These are phyloP conservation scores for Scheffersomyces illinoinensis DNA, from an alignment of 1,139 yeast genomes.

Conservation along the genomic window DNA sequence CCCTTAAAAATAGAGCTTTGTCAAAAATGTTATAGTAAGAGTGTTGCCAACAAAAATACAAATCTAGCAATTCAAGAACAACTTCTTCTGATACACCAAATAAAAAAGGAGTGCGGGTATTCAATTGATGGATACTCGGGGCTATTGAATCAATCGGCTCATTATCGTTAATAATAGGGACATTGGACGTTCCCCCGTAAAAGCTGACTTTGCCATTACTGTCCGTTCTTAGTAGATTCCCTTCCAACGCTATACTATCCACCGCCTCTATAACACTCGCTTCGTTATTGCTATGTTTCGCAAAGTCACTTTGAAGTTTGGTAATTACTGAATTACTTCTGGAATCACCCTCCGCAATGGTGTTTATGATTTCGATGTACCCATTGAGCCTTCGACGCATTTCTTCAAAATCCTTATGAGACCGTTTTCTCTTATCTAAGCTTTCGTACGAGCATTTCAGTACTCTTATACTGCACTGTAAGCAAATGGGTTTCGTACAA, in stretches of 20 bases:
- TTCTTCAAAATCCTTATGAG: constrained; percentile 1
- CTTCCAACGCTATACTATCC: constrained; percentile 1
- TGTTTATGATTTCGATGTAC: not conserved
- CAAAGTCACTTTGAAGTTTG: not conserved
- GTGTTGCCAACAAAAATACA: constrained; percentile 13
- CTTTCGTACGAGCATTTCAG: not conserved
- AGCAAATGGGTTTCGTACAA: not conserved
- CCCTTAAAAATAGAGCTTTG: constrained; percentile 9
- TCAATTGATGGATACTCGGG: not conserved
- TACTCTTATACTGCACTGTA: not conserved
- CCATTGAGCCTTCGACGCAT: not conserved
- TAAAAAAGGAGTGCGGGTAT: not conserved
- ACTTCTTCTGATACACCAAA: constrained; percentile 6
- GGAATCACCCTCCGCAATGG: constrained; percentile 1
- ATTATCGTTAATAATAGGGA: constrained; percentile 6
- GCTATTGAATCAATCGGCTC: not conserved
- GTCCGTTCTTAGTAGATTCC: not conserved
- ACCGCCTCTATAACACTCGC: not conserved
- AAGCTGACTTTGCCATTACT: constrained; percentile 10
- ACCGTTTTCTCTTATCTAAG: constrained; percentile 1
- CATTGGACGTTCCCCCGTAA: constrained; percentile 13
- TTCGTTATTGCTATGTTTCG: not conserved
- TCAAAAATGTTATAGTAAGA: constrained; percentile 10
- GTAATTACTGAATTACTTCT: not conserved
- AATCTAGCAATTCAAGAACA: constrained; percentile 7